Conservation (phyloP, 139 green algal genomes). For the Dunaliella sp. region DNA sequence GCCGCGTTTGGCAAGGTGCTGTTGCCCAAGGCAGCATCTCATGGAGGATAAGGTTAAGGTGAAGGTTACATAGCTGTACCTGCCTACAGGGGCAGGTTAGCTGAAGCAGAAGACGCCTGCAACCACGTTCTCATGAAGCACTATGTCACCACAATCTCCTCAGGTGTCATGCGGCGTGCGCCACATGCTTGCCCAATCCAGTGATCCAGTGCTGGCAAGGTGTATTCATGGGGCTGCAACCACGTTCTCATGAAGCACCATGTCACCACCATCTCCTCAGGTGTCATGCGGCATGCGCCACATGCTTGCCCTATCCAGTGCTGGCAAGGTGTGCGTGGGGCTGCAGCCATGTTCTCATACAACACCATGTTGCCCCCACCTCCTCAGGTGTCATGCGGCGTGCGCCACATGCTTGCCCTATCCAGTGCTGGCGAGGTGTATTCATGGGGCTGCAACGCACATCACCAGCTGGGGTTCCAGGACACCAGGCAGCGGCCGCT, state of each 20-base stretch:
- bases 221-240: constrained; percentile 70
- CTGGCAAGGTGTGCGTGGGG: constrained; percentile 59
- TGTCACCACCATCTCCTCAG: too few species aligned
- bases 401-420: constrained; percentile 51
- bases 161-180: constrained; percentile 16
- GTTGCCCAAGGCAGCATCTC: too few species aligned
- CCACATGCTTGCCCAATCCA: constrained; percentile 53
- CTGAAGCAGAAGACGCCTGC: too few species aligned
- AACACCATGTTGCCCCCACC: too few species aligned
- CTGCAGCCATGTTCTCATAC: too few species aligned
- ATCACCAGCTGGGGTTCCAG: constrained; percentile 38
- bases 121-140: too few species aligned
- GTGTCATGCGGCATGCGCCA: constrained; percentile 37
- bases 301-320: constrained; percentile 42
- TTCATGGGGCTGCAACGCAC: constrained; percentile 59
- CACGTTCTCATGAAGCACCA: too few species aligned
- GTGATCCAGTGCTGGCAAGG: constrained; percentile 33
- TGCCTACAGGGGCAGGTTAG: too few species aligned
- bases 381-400: constrained; percentile 17
- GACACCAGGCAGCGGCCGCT: constrained; percentile 13
- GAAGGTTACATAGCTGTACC: too few species aligned
- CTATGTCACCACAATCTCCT: too few species aligned
- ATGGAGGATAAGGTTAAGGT: too few species aligned
- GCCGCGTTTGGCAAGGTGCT: too few species aligned
- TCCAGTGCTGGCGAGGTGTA: constrained; percentile 49